phyloP scores from a whole-genome alignment of 192 early-diverging fungal species.

The Diversispora eburnea region DNA sequence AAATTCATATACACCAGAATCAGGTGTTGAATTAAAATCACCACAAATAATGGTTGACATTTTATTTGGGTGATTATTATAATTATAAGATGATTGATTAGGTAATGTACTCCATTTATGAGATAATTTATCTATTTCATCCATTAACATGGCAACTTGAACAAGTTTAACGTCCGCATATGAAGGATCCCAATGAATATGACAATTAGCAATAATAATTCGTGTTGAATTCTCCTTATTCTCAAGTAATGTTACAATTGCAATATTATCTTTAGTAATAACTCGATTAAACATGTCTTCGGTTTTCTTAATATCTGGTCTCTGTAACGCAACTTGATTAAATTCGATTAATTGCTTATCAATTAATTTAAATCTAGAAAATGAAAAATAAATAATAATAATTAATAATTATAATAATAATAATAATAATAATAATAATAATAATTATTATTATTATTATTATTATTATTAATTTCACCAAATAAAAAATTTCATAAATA shows the following conservation, averaged over 20 bases:
- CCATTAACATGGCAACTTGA: conserved; percentile 89
- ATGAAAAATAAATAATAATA: conserved; percentile 12
- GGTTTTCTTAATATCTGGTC: conserved; percentile 83
- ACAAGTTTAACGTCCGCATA: conserved; percentile 95
- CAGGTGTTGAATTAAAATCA: conserved; percentile 90
- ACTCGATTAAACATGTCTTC: conserved; percentile 97
- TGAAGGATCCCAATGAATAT: conserved; percentile 91
- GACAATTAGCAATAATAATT: conserved; percentile 82
- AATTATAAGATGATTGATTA: conserved; percentile 27
- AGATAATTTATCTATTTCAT: conserved; percentile 73
- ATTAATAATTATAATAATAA: not conserved
- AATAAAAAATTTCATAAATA: too few relatives aligned
- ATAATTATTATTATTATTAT: not conserved
- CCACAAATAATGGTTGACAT: conserved; percentile 78
- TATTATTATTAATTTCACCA: too few relatives aligned
- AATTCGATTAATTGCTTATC: conserved; percentile 92
- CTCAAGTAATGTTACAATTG: conserved; percentile 77
- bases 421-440: too few relatives aligned
- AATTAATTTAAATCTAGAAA: conserved; percentile 66
- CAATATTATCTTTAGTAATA: conserved; percentile 96
- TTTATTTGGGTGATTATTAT: conserved; percentile 38
- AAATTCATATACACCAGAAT: conserved; percentile 91
- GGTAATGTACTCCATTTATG: conserved; percentile 47
- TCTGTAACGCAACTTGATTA: conserved; percentile 85
- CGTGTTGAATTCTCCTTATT: conserved; percentile 69